phyloP scores from a whole-genome alignment of 139 green algal genomes.

The Chloropicon primus region DNA sequence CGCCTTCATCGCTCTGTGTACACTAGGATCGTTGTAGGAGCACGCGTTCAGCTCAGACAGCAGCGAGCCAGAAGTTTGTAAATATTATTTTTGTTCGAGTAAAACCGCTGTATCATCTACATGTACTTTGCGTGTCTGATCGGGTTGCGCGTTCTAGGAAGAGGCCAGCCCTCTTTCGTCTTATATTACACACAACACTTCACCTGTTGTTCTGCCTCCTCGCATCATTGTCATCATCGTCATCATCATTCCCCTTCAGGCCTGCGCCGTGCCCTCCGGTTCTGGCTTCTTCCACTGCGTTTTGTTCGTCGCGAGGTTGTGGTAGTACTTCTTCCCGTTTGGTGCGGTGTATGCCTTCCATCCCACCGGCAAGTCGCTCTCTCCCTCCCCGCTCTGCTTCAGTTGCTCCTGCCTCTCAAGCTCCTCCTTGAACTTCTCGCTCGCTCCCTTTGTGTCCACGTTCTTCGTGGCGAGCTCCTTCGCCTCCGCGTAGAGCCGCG shows the following conservation, averaged over 20 bases:
- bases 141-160: too few species aligned
- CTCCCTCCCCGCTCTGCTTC: not conserved
- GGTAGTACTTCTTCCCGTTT: constrained; percentile 10
- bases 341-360: constrained; percentile 13
- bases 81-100: too few species aligned
- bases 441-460: not conserved
- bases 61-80: too few species aligned
- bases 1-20: not conserved
- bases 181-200: too few species aligned
- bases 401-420: not conserved
- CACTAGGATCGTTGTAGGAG: too few species aligned
- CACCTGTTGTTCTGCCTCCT: too few species aligned
- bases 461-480: not conserved
- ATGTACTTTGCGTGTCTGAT: too few species aligned
- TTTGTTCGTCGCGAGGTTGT: constrained; percentile 3
- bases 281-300: constrained; percentile 12
- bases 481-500: constrained; percentile 4
- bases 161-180: too few species aligned
- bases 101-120: too few species aligned
- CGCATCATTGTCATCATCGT: too few species aligned
- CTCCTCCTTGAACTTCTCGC: not conserved
- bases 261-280: not conserved
- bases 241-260: not conserved
- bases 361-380: not conserved
- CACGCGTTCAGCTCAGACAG: not conserved